Base-by-base conservation (phyloP, 345 rosid genomes). In the Bretschneidera sinensis region DNA sequence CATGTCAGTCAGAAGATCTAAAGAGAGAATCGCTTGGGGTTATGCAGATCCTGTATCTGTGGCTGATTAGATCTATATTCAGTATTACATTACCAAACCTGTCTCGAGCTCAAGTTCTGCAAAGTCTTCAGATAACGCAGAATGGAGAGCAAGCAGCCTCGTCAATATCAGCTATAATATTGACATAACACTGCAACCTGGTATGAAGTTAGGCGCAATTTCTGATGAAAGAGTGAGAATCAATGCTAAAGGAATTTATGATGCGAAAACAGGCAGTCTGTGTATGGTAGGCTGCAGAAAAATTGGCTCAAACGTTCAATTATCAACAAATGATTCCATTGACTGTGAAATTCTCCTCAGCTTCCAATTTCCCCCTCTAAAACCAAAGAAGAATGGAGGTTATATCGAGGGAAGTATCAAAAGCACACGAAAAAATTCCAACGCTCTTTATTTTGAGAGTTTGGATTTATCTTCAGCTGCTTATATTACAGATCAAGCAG, bases 221-320 rank as follows among this genome's bases (percentile, higher is more conserved):
- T 21, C 18, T 19, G 57, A 19, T 28, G 3, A 9, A 18, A 31
- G n/a, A 5, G 48, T 64, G 24, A 39, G 61, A 43, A 74, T 81
- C 50, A 63, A 75, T 39, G 84, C 84, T 16, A 84, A 81, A 60
- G 86, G 89, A 31, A 48, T 64, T 33, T 81, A 84, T 57, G 61
- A 81, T 74, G 49, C 73, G 0, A 39, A 66, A 21, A 81, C 72
- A 1, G 84, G 86, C 17, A 24, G 45, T 9, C 67, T 84, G 19
- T 79, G 86, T 59, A 74, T 84, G 89, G 61, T 81, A 43, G 89
- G 86, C 16, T 84, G 89, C 56, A 63, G 73, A 25, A 57, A 59
- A 47, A 21, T 59, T 14, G 55, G 25, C 24, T 43, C 52, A 13
- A 54, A 13, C 4, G 33, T 54, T 35, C 53, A 51, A 22, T 17